Conservation (phyloP, 176 grass and related monocot species). For the Musa troglodytarum region DNA sequence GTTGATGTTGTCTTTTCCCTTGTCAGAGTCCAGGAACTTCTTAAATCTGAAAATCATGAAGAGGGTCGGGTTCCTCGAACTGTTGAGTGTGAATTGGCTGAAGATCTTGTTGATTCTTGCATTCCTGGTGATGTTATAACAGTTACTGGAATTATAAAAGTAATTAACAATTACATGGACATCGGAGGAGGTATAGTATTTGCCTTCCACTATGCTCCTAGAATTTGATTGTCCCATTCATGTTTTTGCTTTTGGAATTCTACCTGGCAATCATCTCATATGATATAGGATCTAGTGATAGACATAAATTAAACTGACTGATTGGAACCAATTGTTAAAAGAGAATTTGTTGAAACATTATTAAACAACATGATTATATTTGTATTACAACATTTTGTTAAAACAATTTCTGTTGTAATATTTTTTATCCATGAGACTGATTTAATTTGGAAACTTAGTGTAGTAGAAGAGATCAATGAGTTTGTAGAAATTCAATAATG, state of each 20-base stretch:
- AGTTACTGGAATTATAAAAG: slow-evolving; percentile 82
- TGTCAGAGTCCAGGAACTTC: slow-evolving; percentile 70
- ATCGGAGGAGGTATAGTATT: slow-evolving; percentile 65
- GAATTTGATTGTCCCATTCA: no score
- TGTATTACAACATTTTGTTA: background rate
- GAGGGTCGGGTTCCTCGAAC: slow-evolving; percentile 77
- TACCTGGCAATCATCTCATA: background rate
- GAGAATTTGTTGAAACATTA: background rate
- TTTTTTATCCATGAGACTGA: background rate
- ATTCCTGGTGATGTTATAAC: slow-evolving; percentile 86
- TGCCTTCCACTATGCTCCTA: no score
- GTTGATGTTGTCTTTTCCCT: slow-evolving; percentile 20
- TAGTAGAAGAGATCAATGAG: background rate
- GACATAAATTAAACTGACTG: no score
- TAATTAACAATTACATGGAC: slow-evolving; percentile 83
- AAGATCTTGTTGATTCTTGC: slow-evolving; percentile 96
- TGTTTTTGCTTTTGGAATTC: background rate
- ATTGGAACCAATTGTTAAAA: no score
- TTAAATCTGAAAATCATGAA: slow-evolving; percentile 49
- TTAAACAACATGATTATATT: background rate
- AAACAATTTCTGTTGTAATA: background rate
- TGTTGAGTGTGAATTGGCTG: slow-evolving; percentile 78
- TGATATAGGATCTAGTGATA: no score
- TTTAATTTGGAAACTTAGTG: background rate
- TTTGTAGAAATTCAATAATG: background rate